These are phyloP conservation scores for Aspergillus jensenii DNA, from an alignment of 2,329 filamentous ascomycete genomes.

Conservation along the genomic window DNA sequence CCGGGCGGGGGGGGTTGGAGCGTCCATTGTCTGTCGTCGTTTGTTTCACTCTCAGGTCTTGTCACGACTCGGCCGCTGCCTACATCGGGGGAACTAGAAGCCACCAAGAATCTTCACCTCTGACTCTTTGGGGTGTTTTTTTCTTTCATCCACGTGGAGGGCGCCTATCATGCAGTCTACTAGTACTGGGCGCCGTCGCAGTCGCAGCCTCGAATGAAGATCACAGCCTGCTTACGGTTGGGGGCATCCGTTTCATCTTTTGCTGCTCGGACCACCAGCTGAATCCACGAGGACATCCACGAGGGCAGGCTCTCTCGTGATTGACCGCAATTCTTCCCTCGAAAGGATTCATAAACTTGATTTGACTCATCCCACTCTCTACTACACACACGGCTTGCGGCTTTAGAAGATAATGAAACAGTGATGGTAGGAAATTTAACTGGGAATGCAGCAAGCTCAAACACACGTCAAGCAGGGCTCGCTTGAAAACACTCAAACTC, in stretches of 20 bases:
- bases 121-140: background rate
- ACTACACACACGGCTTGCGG: background rate
- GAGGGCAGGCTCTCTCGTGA: background rate
- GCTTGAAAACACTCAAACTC: constrained; percentile 23
- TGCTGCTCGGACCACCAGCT: background rate
- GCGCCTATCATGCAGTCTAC: background rate
- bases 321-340: background rate
- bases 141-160: background rate
- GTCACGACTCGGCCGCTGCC: background rate
- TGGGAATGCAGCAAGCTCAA: constrained; percentile 17
- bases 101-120: constrained; percentile 1
- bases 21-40: no score
- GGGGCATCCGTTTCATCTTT: background rate
- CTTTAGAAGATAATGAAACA: constrained; percentile 1
- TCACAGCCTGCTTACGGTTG: no score
- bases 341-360: background rate
- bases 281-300: no score
- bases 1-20: no score
- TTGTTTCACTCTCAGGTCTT: background rate
- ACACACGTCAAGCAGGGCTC: constrained; percentile 16
- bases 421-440: constrained; percentile 6
- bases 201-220: no score
- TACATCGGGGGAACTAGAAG: constrained; percentile 12
- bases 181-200: background rate
- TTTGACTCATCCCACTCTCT: background rate